Base-by-base conservation (phyloP, 2,329 filamentous ascomycete genomes). In the Ophiostoma perfectum region DNA sequence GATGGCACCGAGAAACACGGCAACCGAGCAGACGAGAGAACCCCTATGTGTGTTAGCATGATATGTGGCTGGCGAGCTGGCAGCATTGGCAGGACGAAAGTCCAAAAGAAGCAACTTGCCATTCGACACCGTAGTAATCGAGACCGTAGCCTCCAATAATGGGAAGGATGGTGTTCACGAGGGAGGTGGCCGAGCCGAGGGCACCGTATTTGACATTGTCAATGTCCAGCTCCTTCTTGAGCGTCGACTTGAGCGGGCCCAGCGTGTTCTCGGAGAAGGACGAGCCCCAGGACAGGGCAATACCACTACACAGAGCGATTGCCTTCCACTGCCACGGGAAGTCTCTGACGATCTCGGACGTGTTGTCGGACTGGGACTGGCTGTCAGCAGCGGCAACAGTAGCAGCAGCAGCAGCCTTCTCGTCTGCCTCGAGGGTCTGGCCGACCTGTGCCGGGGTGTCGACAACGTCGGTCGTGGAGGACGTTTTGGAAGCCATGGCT, bases 51-150 rank as follows among this genome's bases (percentile, higher is more conserved):
- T 55, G 7, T 55, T n/a, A 5, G 45, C 27, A 55, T 5, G 16
- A 4, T 47, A 14, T 47, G 11, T 47, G 45, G 27, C 27, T 27
- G 27, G 27, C 27, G 27, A 27, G 27, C 27, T 27, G 27, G 27
- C 27, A 27, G 27, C 27, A 27, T 27, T 27, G 27, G 27, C 27
- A 27, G 27, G 27, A 27, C 27, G 27, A 27, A 27, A 47, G 45
- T 47, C 42, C 4, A 16, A 18, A 4, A 63, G 18, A 27, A 63
- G 39, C 9, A 52, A 7, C 65, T 44, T 73, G 72, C 72, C 73
- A 74, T 60, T 74, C 73, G 12, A 74, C 73, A 12, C 74, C 74
- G 65, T 73, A 75, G 64, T 73, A 71, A 63, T 75, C 74, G 38
- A 75, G 70, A 8, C 70, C 71, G 44, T 73, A 74, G n/a, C 74